Evolutionary conservation across 192 early-diverging fungal species (phyloP).

Genomic region (Gamsiella multidivaricata): DNA sequence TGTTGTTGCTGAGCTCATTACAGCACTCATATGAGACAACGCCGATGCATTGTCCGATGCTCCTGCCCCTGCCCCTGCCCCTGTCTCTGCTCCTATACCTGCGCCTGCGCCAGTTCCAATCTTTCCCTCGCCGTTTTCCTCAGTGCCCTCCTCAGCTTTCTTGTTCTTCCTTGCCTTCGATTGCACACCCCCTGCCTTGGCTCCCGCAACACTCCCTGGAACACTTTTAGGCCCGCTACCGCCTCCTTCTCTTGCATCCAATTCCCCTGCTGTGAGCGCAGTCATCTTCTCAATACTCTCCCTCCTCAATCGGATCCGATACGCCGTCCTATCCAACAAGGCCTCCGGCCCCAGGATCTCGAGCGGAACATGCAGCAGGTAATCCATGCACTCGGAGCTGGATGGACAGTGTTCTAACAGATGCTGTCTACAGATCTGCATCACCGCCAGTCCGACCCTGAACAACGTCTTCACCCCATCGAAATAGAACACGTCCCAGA

Average conservation of each 20-base stretch:
- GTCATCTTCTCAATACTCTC: conserved; percentile 32
- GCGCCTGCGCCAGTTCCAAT: neutral
- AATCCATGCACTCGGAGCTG: conserved; percentile 77
- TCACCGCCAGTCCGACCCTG: conserved; percentile 81
- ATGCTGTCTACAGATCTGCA: conserved; percentile 69
- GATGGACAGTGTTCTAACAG: conserved; percentile 79
- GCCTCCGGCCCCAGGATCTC: conserved; percentile 67
- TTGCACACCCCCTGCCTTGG: neutral
- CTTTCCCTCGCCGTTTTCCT: neutral
- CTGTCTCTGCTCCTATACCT: neutral
- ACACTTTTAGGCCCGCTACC: neutral
- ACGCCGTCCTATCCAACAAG: conserved; percentile 75
- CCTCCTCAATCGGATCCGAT: conserved; percentile 69
- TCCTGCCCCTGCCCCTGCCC: neutral
- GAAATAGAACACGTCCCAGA: conserved; percentile 94
- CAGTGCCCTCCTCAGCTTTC: neutral
- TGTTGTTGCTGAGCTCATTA: conserved; percentile 5
- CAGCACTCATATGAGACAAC: neutral
- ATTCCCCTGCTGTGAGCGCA: conserved; percentile 15
- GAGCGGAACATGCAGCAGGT: conserved; percentile 83
- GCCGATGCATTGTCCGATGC: neutral
- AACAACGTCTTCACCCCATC: conserved; percentile 89
- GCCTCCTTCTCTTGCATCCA: conserved; percentile 26
- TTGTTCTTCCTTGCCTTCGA: neutral
- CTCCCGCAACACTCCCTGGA: neutral